Base-by-base conservation (phyloP, 164 flowering plant genomes). In the Euptelea pleiosperma region DNA sequence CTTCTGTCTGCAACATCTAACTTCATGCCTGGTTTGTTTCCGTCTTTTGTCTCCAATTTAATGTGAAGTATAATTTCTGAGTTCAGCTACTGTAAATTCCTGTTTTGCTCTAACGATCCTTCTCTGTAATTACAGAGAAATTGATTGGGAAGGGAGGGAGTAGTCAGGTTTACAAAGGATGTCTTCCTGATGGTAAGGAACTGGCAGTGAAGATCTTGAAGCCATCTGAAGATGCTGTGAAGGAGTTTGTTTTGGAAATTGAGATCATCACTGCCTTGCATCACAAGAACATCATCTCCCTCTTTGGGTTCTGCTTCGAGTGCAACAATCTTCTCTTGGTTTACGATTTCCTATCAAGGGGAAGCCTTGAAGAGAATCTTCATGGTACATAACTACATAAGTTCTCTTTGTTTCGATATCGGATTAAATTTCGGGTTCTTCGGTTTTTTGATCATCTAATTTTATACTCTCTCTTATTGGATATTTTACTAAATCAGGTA, bases 331-430 rank as follows among this genome's bases (percentile, higher is more conserved):
- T 85, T 47, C 78, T 88, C 24, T 61, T 91, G 79, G 97, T 91
- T 37, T 91, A 94, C 67, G 80, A 94, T 69, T 82, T 86, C 48
- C 54, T 86, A 21, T 64, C 88, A 40, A 80, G 82, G 62, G 99
- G 99, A 72, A 85, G 97, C 70, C 84, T 94, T 7, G 97, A 88
- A 71, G 97, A 94, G 47, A 91, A 79, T 67, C 93, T 94, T 70
- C 82, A 91, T 72, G 96, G 99, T 91, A 79, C n/a, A n/a, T n/a
- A n/a, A n/a, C n/a, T n/a, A n/a, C n/a, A n/a, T n/a, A n/a, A n/a
- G n/a, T n/a, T n/a, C n/a, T n/a, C n/a, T n/a, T n/a, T n/a, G n/a
- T n/a, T 9, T 4, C 56, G 29, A 18, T 28, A 36, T n/a, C n/a
- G n/a, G n/a, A 34, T 16, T 5, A 3, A 18, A 25, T 28, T 66